A percentile compares a stretch with the other conserved stretches of the same genome.
These are phyloP conservation scores for Rosa multiflora DNA, from an alignment of 306 rosid genomes.

Conservation along the genomic window DNA sequence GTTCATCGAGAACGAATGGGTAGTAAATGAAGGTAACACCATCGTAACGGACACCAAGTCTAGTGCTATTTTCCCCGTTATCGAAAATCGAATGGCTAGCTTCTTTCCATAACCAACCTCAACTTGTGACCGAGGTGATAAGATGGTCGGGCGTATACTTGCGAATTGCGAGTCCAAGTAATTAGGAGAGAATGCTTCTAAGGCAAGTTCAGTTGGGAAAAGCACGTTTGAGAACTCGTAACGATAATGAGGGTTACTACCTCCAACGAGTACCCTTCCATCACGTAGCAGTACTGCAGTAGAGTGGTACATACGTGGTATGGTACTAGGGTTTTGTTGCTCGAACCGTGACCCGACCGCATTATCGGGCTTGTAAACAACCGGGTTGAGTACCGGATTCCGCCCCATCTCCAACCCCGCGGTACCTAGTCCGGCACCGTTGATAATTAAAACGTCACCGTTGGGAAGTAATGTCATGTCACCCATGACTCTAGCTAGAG, in stretches of 20 bases:
- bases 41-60: conserved; percentile 41
- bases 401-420: conserved; percentile 57
- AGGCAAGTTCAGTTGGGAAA: conserved; percentile 39
- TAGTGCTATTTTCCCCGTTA: background rate
- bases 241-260: conserved; percentile 55
- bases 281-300: conserved; percentile 61
- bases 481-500: conserved; percentile 47
- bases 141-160: conserved; percentile 26
- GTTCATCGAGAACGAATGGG: conserved; percentile 33
- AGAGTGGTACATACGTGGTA: conserved; percentile 65
- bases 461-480: conserved; percentile 64
- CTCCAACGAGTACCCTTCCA: conserved; percentile 62
- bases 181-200: conserved; percentile 39
- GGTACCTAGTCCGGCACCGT: conserved; percentile 23
- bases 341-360: conserved; percentile 42
- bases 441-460: conserved; percentile 44
- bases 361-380: conserved; percentile 34
- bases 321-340: conserved; percentile 31
- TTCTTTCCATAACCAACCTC: conserved; percentile 15
- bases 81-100: conserved; percentile 22
- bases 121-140: conserved; percentile 17
- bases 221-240: conserved; percentile 47
- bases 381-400: conserved; percentile 43
- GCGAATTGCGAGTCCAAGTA: conserved; percentile 28
- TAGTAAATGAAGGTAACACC: conserved; percentile 60